A percentile compares a stretch with the other conserved stretches of the same genome.
phyloP scores from a whole-genome alignment of 768 basidiomycete species.

The Psilocybe subaeruginosa region DNA sequence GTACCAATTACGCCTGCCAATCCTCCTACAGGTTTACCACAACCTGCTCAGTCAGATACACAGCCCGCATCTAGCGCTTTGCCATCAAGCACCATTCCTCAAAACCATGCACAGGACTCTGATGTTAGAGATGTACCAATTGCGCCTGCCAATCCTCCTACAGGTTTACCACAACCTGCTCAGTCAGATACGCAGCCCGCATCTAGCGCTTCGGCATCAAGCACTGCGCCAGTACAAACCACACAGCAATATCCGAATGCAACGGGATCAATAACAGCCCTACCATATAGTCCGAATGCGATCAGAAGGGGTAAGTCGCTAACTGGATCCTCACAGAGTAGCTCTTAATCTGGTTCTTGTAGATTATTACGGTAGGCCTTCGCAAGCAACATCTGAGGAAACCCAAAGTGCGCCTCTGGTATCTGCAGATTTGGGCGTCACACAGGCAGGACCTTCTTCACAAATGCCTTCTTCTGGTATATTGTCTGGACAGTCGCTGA shows the following conservation, averaged over 20 bases:
- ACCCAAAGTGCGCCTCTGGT: neutral
- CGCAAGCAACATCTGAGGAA: neutral
- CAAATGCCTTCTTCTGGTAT: neutral
- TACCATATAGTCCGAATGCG: too few relatives aligned
- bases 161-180: neutral
- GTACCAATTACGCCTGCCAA: neutral
- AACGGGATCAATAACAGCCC: too few relatives aligned
- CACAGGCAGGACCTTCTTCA: neutral
- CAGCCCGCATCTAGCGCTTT: neutral
- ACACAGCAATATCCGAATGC: neutral
- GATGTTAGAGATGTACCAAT: too few relatives aligned
- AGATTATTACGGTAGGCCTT: too few relatives aligned
- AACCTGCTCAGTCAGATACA: neutral
- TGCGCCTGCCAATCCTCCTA: neutral
- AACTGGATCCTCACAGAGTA: too few relatives aligned
- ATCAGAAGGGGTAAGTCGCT: too few relatives aligned
- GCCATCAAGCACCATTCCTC: neutral
- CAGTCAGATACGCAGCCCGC: neutral
- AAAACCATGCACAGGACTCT: too few relatives aligned
- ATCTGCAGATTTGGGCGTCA: too few relatives aligned
- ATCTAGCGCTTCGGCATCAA: neutral
- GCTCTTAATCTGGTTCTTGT: too few relatives aligned
- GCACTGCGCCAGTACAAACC: neutral
- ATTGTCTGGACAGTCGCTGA: too few relatives aligned
- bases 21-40: neutral